Base-by-base conservation (phyloP, 208 protist species). In the Trypanosoma scelopori region DNA sequence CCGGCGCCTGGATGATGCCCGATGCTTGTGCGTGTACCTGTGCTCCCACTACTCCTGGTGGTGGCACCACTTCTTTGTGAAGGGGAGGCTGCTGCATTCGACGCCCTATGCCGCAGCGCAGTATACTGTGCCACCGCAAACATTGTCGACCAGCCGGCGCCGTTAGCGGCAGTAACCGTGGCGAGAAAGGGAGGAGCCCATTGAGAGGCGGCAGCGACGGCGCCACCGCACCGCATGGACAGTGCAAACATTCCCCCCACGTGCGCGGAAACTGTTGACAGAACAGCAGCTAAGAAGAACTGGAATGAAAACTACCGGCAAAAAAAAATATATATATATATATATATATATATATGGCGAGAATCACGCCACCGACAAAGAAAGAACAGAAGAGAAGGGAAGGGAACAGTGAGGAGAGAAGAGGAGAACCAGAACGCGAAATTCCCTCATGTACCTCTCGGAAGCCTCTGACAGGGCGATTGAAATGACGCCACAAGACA, bases 161-260 rank as follows among this genome's bases (percentile, higher is more conserved):
- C 39, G 15, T 22, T 27, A 25, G 3, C 1, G 1, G 27, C 56
- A 18, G 43, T 32, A 3, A 23, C 15, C 15, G 12, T 5, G 6
- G 20, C 45, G 45, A 23, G 4, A 23, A 23, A 13, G 41, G n/a
- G 35, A 22, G 23, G 3, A 28, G 13, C 4, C 13, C 32, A 46
- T 27, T 37, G 37, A n/a, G n/a, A n/a, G 23, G 37, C 11, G 13
- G 23, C 28, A 18, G 22, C 22, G 42, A 39, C 5, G 39, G 43
- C 16, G 27, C 56, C 39, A 15, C 42, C 39, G 43, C 56, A 27
- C 23, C 42, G 56, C 7, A 62, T 22, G 20, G 56, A 39, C 13
- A 48, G 18, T 23, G 41, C 39, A 23, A 62, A 45, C 56, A 62
- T 62, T 62, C 30, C 30, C 56, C 45, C 3, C 22, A 15, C 25